Evolutionary conservation across 306 rosid genomes (phyloP).

Genomic region (Geum urbanum): DNA sequence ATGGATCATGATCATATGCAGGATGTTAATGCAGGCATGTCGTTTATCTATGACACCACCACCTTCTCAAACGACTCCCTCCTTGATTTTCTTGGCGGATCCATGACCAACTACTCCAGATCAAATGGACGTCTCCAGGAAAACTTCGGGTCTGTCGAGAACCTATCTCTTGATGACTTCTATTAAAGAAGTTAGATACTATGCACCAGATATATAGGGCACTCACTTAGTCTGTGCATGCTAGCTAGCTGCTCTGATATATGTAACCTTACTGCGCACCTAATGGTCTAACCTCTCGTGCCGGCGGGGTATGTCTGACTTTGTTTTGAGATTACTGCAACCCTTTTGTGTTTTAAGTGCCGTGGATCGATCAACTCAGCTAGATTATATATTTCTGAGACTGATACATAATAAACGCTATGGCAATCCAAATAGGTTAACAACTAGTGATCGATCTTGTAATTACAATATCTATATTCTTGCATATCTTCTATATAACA

Average conservation of each 20-base stretch:
- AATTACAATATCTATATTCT: not conserved
- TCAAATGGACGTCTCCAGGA: slow-evolving; percentile 48
- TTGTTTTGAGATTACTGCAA: slow-evolving; percentile 4
- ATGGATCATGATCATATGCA: slow-evolving; percentile 20
- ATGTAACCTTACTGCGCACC: not conserved
- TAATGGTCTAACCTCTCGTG: not conserved
- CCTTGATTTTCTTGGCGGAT: slow-evolving; percentile 79
- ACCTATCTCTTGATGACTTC: slow-evolving; percentile 81
- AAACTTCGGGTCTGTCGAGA: slow-evolving; percentile 75
- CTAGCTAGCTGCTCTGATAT: slow-evolving; percentile 2
- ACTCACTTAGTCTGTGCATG: not conserved
- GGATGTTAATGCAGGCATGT: slow-evolving; percentile 48
- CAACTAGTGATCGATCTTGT: not conserved
- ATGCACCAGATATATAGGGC: not conserved
- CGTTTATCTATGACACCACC: slow-evolving; percentile 73
- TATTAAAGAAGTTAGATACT: slow-evolving; percentile 15
- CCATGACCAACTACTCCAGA: slow-evolving; percentile 61
- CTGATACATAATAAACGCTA: slow-evolving; percentile 5
- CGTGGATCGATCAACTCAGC: too few species aligned
- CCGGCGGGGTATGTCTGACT: not conserved
- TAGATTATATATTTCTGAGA: not conserved
- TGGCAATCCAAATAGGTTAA: too few species aligned
- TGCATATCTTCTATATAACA: not conserved
- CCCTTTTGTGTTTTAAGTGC: not conserved
- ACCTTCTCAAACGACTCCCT: slow-evolving; percentile 61